phyloP scores from a whole-genome alignment of 1,284 basidiomycete species.

The Melampsora larici-populina region DNA sequence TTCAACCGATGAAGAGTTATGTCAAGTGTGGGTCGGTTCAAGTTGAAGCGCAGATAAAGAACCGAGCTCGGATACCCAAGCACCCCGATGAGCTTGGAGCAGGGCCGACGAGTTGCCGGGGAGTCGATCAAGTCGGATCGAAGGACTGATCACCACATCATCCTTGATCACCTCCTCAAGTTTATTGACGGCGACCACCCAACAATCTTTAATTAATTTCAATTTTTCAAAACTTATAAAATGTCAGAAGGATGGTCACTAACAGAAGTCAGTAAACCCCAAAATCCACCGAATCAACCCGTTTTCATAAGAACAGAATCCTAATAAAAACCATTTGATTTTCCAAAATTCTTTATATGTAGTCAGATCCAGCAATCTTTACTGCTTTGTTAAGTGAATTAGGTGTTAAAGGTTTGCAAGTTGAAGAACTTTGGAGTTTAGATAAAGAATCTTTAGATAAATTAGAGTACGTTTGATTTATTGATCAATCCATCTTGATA shows the following conservation, averaged over 20 bases:
- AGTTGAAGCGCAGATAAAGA: too few relatives aligned
- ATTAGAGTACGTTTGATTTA: slow-evolving; percentile 4
- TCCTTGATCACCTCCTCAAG: too few relatives aligned
- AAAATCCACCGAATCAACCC: background rate
- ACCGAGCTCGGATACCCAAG: too few relatives aligned
- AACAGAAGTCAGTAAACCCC: slow-evolving; percentile 21
- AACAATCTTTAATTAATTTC: too few relatives aligned
- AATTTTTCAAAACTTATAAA: background rate
- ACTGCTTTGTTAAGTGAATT: slow-evolving; percentile 56
- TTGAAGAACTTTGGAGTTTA: slow-evolving; percentile 52
- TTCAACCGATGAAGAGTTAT: background rate
- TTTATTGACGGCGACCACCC: too few relatives aligned
- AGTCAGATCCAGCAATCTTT: slow-evolving; percentile 56
- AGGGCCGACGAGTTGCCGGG: too few relatives aligned
- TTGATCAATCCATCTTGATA: background rate
- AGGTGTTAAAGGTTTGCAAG: slow-evolving; percentile 57
- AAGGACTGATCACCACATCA: too few relatives aligned
- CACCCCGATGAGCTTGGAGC: too few relatives aligned
- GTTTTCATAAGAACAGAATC: background rate
- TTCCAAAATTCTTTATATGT: background rate
- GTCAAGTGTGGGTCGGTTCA: background rate
- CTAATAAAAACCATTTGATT: background rate
- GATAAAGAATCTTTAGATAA: slow-evolving; percentile 30
- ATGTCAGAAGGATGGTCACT: slow-evolving; percentile 41
- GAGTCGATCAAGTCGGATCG: too few relatives aligned